Percentiles rank a stretch among this genome's conserved stretches.
phyloP scores from a whole-genome alignment of 2,329 filamentous ascomycete genomes.

The Aspergillus latus region DNA sequence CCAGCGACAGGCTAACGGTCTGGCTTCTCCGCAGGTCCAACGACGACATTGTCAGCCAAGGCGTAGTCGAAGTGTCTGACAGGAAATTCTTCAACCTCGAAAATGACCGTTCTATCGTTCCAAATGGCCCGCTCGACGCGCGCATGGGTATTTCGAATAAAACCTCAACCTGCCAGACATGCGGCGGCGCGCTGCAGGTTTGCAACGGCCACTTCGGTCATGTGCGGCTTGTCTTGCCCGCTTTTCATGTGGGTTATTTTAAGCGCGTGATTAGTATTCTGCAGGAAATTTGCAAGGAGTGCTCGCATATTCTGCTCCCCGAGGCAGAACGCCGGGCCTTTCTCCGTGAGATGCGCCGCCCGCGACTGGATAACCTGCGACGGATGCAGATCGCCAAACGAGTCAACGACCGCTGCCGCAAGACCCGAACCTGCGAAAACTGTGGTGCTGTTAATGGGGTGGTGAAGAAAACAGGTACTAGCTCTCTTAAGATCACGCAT shows the following conservation, averaged over 20 bases:
- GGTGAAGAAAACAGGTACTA: conserved; percentile 79
- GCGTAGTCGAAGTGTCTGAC: conserved; percentile 88
- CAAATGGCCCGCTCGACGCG: conserved; percentile 82
- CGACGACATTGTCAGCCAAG: conserved; percentile 93
- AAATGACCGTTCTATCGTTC: conserved; percentile 70
- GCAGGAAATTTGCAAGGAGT: conserved; percentile 96
- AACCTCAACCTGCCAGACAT: conserved; percentile 74
- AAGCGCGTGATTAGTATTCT: conserved; percentile 89
- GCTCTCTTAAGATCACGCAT: conserved; percentile 88
- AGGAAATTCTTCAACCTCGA: conserved; percentile 89
- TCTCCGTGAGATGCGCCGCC: conserved; percentile 75
- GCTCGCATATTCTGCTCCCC: conserved; percentile 76
- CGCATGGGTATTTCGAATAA: conserved; percentile 90
- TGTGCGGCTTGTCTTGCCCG: conserved; percentile 83
- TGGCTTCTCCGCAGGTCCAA: conserved; percentile 62
- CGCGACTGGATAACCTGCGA: conserved; percentile 81
- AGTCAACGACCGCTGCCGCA: conserved; percentile 86
- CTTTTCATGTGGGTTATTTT: conserved; percentile 94
- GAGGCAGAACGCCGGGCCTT: conserved; percentile 75
- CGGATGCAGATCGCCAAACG: conserved; percentile 81
- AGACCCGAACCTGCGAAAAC: conserved; percentile 76
- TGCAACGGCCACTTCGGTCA: conserved; percentile 97
- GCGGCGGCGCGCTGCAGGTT: conserved; percentile 73
- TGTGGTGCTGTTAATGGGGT: conserved; percentile 84
- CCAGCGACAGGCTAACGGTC: conserved; percentile 11